Base-by-base conservation (phyloP, 2,329 filamentous ascomycete genomes). In the Trichophyton simii region DNA sequence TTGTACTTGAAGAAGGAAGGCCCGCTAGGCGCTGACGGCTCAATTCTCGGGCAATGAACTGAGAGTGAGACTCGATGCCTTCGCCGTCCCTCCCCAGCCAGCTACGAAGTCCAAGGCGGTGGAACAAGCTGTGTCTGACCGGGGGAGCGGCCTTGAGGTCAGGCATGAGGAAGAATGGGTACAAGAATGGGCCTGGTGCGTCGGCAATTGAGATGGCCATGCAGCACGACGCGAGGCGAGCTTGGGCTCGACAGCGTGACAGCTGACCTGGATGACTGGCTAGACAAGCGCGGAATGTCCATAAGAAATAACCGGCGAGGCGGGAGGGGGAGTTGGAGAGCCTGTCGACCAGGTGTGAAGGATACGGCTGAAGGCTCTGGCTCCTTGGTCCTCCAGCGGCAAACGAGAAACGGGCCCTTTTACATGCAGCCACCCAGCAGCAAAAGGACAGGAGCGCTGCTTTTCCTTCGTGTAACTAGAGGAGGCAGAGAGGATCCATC, bases 101-200 rank as follows among this genome's bases (percentile, higher is more conserved):
- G 72, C 70, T 68, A 66, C 72, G 71, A 57, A 76, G 68, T 36
- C 72, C 72, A 59, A 78, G 67, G 64, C 74, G 72, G 68, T 77
- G 76, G 75, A 75, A 77, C 72, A 78, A 76, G 66, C 76, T 76
- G 69, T 73, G 71, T 64, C 75, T 76, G 59, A 65, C 61, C 25
- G 68, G 69, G 60, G 68, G 67, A 62, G 70, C 65, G 34, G 55
- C 72, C 63, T 73, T 72, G 52, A 66, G 66, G 65, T 73, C 72
- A 65, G 70, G 64, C 63, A 71, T 67, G 61, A 72, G 66, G 66
- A 69, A 69, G 67, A 72, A 63, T 54, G 66, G 70, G 67, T 69
- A 69, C 67, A 70, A 70, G 63, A 69, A 71, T 66, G 69, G 73
- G 70, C 67, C 71, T 63, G 70, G 69, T 66, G 66, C 69, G 69